These are phyloP conservation scores for Lichtheimia hyalospora DNA, from an alignment of 371 early-diverging fungal genomes.

Conservation along the genomic window DNA sequence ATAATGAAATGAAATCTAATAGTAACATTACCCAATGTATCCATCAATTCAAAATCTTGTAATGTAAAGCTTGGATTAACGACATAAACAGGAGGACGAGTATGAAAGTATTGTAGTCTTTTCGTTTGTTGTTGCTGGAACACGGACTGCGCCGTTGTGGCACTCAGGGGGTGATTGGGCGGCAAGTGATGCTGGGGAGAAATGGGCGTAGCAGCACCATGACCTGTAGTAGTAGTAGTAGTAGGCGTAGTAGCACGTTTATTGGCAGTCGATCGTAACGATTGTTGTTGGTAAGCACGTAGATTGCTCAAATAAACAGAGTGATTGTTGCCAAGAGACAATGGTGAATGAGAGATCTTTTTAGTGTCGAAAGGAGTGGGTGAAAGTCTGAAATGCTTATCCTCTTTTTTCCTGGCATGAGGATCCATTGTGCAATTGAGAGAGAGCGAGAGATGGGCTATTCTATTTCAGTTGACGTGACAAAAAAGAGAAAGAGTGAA, in stretches of 20 bases:
- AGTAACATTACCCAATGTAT: slow-evolving; percentile 23
- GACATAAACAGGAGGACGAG: slow-evolving; percentile 40
- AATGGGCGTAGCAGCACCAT: neutral
- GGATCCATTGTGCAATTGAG: neutral
- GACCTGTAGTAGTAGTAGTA: neutral
- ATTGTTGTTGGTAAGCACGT: slow-evolving; percentile 15
- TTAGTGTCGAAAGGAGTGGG: slow-evolving; percentile 5
- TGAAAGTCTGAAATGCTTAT: neutral
- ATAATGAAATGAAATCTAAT: no score
- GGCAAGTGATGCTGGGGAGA: slow-evolving; percentile 4
- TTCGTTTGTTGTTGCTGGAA: slow-evolving; percentile 34
- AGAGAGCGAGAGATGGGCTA: neutral
- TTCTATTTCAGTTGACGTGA: neutral
- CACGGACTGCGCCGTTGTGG: slow-evolving; percentile 1
- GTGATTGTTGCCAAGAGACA: slow-evolving; percentile 13
- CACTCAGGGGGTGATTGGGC: slow-evolving; percentile 15
- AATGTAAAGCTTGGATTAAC: slow-evolving; percentile 40
- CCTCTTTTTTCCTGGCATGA: slow-evolving; percentile 4
- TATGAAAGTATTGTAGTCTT: slow-evolving; percentile 41
- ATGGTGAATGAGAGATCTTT: slow-evolving; percentile 4
- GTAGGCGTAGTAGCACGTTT: neutral
- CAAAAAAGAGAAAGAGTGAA: slow-evolving; percentile 1
- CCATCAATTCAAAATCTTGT: slow-evolving; percentile 44
- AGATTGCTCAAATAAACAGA: slow-evolving; percentile 17
- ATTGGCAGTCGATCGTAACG: slow-evolving; percentile 6